Evolutionary conservation across 1,139 yeast genomes (phyloP), one percentile per base, ranked within the genome.

Genomic region (Yamadazyma pseudoaaseri): DNA sequence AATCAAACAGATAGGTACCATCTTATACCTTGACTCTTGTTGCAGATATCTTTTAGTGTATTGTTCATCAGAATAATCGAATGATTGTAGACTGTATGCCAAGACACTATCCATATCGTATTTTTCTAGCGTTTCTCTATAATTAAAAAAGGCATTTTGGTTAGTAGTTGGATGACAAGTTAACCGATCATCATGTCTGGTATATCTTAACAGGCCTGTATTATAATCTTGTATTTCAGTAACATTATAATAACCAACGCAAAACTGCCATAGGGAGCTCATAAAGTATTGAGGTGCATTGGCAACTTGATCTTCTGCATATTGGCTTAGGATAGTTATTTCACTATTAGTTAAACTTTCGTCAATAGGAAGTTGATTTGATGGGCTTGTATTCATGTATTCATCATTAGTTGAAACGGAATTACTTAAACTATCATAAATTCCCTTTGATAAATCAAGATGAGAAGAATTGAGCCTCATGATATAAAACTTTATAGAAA

Each of bases 231-330:
- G 31, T 5, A 11, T 7, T 16, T 47, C 34, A 3, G 63, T 52
- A 11, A 49, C 44, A 29, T 55, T 55, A 48, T 70, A 74, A 33
- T 56, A 54, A 3, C 78, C 75, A 30, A 55, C 60, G 48, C 82
- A 78, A 65, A 75, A 73, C 30, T 54, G 51, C 61, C 69, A 61
- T 10, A 73, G 37, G 2, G 72, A 63, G 0, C 73, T 58, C 6
- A 60, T 43, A 8, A 75, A 62, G 41, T 59, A 67, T 46, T 77
- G 81, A 0, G 83, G 81, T 0, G 79, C 73, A 20, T 52, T 45
- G 5, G 60, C 58, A n/a, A 76, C 77, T 45, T 73, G 71, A 4
- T 56, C 54, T 35, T 62, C 60, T 2, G 79, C 73, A 42, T 76
- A 76, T 9, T 62, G 54, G 0, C 77, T 60, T 26, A 77, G 52